These are phyloP conservation scores for Penicillium turbatum DNA, from an alignment of 495 filamentous ascomycete species.

Conservation along the genomic window DNA sequence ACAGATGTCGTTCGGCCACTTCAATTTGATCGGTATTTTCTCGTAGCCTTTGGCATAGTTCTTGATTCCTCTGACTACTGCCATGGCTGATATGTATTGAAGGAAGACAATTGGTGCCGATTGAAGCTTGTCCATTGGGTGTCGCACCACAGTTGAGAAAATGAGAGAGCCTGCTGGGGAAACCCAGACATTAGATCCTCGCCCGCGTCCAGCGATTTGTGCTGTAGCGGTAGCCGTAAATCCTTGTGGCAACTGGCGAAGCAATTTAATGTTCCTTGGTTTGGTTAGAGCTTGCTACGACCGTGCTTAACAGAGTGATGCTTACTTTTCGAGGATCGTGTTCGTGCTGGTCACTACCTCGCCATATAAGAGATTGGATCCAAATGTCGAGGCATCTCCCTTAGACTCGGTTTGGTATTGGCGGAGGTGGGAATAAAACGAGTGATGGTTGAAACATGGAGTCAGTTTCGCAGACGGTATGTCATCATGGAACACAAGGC, in stretches of 20 bases:
- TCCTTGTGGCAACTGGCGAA: conserved; percentile 71
- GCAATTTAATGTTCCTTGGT: conserved; percentile 67
- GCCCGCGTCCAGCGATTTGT: conserved; percentile 86
- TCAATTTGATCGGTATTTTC: conserved; percentile 74
- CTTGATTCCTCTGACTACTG: conserved; percentile 82
- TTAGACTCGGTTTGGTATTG: conserved; percentile 57
- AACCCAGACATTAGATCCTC: conserved; percentile 92
- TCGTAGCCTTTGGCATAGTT: conserved; percentile 72
- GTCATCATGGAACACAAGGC: conserved; percentile 62
- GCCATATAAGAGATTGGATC: conserved; percentile 75
- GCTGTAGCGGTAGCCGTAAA: conserved; percentile 88
- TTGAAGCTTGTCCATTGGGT: conserved; percentile 63
- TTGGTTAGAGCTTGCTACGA: conserved; percentile 12
- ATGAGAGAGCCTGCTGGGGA: conserved; percentile 82
- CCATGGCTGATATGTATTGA: conserved; percentile 87
- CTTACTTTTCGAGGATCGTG: conserved; percentile 87
- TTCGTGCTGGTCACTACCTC: conserved; percentile 94
- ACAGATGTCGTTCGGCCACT: conserved; percentile 98
- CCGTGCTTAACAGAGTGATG: background rate
- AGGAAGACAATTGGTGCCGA: conserved; percentile 87
- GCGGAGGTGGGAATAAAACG: conserved; percentile 69
- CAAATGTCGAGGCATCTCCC: conserved; percentile 61
- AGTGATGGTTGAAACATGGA: conserved; percentile 81
- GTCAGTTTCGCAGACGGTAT: conserved; percentile 71
- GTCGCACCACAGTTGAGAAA: conserved; percentile 81